phyloP scores from a whole-genome alignment of 179 eudicot genomes.

The Monotropa hypopitys region DNA sequence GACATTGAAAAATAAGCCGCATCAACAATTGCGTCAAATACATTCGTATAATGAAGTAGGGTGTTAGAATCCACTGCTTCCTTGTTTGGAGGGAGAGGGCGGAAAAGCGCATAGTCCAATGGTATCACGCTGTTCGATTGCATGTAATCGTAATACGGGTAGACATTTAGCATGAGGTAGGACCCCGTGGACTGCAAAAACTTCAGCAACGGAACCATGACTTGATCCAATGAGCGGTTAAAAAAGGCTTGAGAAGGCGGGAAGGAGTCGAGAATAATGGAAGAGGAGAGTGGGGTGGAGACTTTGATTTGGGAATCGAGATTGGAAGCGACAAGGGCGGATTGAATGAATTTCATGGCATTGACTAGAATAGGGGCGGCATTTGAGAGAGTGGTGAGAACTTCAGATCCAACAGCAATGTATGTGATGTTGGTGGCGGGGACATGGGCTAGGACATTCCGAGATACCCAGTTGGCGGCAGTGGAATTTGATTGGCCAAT shows the following conservation, averaged over 20 bases:
- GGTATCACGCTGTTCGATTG: slow-evolving; percentile 64
- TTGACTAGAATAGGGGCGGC: slow-evolving; percentile 62
- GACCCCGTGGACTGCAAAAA: slow-evolving; percentile 70
- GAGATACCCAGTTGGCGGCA: slow-evolving; percentile 81
- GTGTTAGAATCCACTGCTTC: slow-evolving; percentile 83
- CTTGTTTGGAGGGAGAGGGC: slow-evolving; percentile 71
- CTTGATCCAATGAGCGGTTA: slow-evolving; percentile 59
- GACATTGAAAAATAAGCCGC: slow-evolving; percentile 85
- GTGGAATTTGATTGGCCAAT: slow-evolving; percentile 86
- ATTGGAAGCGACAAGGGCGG: slow-evolving; percentile 70
- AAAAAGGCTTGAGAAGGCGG: slow-evolving; percentile 96
- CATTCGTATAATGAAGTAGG: slow-evolving; percentile 72
- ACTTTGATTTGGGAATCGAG: slow-evolving; percentile 70
- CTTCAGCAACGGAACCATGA: slow-evolving; percentile 54
- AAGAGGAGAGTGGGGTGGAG: slow-evolving; percentile 70
- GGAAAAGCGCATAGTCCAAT: slow-evolving; percentile 71
- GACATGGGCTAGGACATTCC: slow-evolving; percentile 57
- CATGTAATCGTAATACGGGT: slow-evolving; percentile 82
- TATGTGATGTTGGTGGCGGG: slow-evolving; percentile 76
- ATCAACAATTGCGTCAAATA: slow-evolving; percentile 78
- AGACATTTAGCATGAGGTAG: slow-evolving; percentile 73
- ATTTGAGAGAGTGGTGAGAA: slow-evolving; percentile 58
- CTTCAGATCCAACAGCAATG: slow-evolving; percentile 80
- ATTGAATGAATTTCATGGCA: slow-evolving; percentile 58
- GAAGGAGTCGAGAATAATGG: slow-evolving; percentile 73